Base-by-base conservation (phyloP, 352 stramenopile species). In the Phytophthora melonis region DNA sequence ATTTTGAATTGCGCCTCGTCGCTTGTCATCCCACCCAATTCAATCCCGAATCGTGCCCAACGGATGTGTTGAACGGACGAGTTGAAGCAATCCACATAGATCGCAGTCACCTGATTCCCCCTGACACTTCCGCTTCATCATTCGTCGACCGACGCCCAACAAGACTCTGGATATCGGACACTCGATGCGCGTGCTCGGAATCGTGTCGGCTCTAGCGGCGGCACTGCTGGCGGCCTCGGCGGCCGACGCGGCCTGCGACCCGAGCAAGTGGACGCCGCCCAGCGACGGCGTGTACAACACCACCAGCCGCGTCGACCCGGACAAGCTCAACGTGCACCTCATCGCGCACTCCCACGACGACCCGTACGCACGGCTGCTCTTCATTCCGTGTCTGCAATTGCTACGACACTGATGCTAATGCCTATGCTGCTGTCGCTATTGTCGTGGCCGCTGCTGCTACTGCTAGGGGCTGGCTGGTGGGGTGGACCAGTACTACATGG, bases 401-500 rank as follows among this genome's bases (percentile, higher is more conserved):
- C 7, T 45, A 11, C 36, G 5, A 45, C 6, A 45, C 36, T 45
- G 36, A 16, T 45, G 13, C 36, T 45, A 45, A 45, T 45, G 8
- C 3, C 13, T 45, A 14, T 43, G 16, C 34, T 68, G 59, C 36
- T 62, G 39, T 30, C n/a, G n/a, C n/a, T n/a, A n/a, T n/a, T n/a
- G n/a, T n/a, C n/a, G n/a, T n/a, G n/a, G n/a, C n/a, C 0, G 45
- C 1, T 70, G 43, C 34, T 75, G 47, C 84, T 63, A 8, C 34
- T 66, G 53, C 32, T 56, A 90, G 83, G 27, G 92, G 91, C 18
- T 99, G 98, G 98, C 79, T 99, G 10, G 93, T 99, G 63, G 99
- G 94, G 90, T 99, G 19, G 98, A 99, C 76, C 94, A 99, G 82
- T 99, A 99, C 76, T 99, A 98, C 80, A 86, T 91, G 60, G 61